A percentile compares a stretch with the other conserved stretches of the same genome.
These are phyloP conservation scores for Sequoia sempervirens DNA, from an alignment of 75 land plant genomes.

Conservation along the genomic window DNA sequence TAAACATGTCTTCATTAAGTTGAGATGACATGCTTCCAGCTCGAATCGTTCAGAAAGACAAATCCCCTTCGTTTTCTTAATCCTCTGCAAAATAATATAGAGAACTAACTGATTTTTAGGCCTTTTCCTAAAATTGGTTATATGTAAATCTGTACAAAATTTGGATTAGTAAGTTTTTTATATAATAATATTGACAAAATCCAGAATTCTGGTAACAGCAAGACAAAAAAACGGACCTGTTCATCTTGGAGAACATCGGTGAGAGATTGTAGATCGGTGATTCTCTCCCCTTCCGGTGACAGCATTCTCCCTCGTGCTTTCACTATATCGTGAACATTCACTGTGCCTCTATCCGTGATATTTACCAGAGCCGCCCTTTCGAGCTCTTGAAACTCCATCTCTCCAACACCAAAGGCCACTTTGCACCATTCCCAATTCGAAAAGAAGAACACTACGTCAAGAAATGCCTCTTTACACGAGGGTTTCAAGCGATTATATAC, in stretches of 20 bases:
- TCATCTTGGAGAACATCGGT: background rate
- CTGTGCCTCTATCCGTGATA: background rate
- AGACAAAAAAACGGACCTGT: background rate
- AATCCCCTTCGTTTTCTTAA: background rate
- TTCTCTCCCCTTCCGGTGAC: background rate
- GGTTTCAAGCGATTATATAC: background rate
- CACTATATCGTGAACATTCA: slow-evolving; percentile 1
- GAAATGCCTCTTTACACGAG: background rate
- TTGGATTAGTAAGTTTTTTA: background rate
- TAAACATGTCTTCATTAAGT: background rate
- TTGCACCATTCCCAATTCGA: background rate
- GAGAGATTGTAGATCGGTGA: background rate
- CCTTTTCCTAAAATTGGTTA: too few relatives aligned
- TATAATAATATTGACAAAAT: too few relatives aligned
- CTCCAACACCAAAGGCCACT: background rate
- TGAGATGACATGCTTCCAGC: background rate
- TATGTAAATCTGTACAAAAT: background rate
- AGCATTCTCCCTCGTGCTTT: background rate
- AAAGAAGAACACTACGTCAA: background rate
- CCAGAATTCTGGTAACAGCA: too few relatives aligned
- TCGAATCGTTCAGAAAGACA: background rate
- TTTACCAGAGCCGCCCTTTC: background rate
- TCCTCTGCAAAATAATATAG: background rate
- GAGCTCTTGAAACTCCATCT: background rate
- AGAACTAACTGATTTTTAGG: too few relatives aligned